Base-by-base conservation (phyloP, 2,329 filamentous ascomycete genomes). In the Epichloe hybrida region DNA sequence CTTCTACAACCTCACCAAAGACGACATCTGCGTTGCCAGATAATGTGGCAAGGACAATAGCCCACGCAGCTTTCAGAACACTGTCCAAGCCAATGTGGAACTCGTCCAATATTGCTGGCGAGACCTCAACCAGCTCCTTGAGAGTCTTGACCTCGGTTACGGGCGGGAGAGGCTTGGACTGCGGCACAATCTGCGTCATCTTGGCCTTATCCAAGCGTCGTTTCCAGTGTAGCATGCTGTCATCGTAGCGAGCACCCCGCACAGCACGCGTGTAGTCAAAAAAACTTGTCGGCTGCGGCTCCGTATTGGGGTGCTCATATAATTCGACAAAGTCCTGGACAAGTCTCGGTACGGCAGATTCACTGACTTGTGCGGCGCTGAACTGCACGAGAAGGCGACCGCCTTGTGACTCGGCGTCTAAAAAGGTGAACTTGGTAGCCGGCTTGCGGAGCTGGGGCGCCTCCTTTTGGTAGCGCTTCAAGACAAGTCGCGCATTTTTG, bases 21-120 rank as follows among this genome's bases (percentile, higher is more conserved):
- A 80, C 68, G 6, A 81, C 69, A 41, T 81, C 78, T 5, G 69
- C 63, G 0, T 61, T 65, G 0, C 67, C 71, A 0, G 74, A 72
- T 9, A 79, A 61, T 23, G 69, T 73, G 0, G 75, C 72, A 6
- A 82, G 68, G 0, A 75, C 70, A 53, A 76, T 70, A 1, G 76
- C 72, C 77, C 79, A 82, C 0, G 77, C 77, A 0, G 75, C 72
- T 59, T 79, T 79, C 36, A 81, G 65, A 3, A 81, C 69, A 0
- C 74, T 72, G 52, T 76, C 73, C 38, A 75, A 74, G 0, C 68
- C 66, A 52, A 77, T 68, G 8, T 69, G 71, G 3, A 74, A 62
- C 37, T 69, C 69, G 7, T 66, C 57, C 4, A 74, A 59, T 40
- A 49, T 37, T 5, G 21, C 27, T 9, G 70, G 66, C 6, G 66